Evolutionary conservation across 2,329 filamentous ascomycete genomes (phyloP).

Genomic region (Geosmithia putterillii): DNA sequence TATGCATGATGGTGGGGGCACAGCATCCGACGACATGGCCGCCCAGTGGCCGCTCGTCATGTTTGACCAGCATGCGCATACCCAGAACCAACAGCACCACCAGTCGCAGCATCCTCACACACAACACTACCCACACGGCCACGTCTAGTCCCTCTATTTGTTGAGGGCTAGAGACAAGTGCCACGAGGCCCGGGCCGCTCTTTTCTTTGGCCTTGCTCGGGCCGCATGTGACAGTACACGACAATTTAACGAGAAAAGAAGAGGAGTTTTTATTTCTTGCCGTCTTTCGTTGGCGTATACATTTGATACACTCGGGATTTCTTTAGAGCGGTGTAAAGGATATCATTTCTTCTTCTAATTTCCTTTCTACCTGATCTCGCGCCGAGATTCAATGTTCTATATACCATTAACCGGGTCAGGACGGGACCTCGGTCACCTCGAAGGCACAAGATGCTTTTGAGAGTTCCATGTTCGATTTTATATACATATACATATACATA

Average conservation of each 20-base stretch:
- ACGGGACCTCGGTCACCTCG: too few relatives aligned
- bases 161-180: neutral
- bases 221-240: neutral
- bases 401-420: too few relatives aligned
- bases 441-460: too few relatives aligned
- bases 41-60: slow-evolving; percentile 17
- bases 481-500: too few relatives aligned
- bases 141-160: too few relatives aligned
- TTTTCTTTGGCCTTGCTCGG: neutral
- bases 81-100: neutral
- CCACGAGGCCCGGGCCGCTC: too few relatives aligned
- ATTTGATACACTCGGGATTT: neutral
- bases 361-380: neutral
- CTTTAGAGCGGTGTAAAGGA: neutral
- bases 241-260: neutral
- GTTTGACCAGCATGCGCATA: slow-evolving; percentile 10
- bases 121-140: neutral
- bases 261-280: neutral
- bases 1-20: neutral
- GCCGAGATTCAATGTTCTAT: neutral
- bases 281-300: neutral
- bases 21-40: slow-evolving; percentile 11
- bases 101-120: neutral
- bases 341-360: neutral
- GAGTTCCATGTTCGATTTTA: too few relatives aligned